Base-by-base conservation (phyloP, 352 stramenopile genomes). In the Globisporangium splendens region DNA sequence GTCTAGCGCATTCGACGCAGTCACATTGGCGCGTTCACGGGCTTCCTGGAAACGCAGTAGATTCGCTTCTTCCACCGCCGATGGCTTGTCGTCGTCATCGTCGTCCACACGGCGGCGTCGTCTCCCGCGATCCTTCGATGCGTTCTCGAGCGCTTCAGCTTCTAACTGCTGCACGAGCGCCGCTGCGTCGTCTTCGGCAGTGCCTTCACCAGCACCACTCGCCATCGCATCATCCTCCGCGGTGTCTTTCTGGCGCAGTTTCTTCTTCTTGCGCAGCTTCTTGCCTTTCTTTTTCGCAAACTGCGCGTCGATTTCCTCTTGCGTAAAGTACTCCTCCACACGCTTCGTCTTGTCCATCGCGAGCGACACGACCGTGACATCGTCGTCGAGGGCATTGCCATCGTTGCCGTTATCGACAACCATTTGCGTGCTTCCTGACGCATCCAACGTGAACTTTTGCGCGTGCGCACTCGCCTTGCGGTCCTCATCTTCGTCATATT, bases 401-500 rank as follows among this genome's bases (percentile, higher is more conserved):
- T 6, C 58, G 12, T 46, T 22, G 28, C 50, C 24, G 11, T 28
- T 44, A 20, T 21, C n/a, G n/a, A 43, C 38, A 21, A 12, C 1
- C 15, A 64, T 33, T 11, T 54, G 31, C 0, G 65, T 62, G 24
- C 68, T 68, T 21, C 80, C 79, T 0, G 56, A 50, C 0, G 68
- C 71, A 47, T 91, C 72, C n/a, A 92, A 35, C 43, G 63, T 75
- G 56, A 91, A 93, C 63, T 81, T 88, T 8, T 69, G 70, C 2
- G 69, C 69, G 2, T 71, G 63, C 12, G 82, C 66, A 0, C 56
- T 65, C 10, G 71, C 66, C 41, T 54, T 58, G 17, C 68, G 66
- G 24, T 96, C 83, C 18, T 86, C 69, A 1, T 96, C 86, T 61
- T 96, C 83, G 52, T 97, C 89, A 62, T 97, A 97, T n/a, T 97